A percentile compares a stretch with the other conserved stretches of the same genome.
Evolutionary conservation across 495 filamentous ascomycete genomes (phyloP).

Genomic region (Rhizodiscina lignyota): DNA sequence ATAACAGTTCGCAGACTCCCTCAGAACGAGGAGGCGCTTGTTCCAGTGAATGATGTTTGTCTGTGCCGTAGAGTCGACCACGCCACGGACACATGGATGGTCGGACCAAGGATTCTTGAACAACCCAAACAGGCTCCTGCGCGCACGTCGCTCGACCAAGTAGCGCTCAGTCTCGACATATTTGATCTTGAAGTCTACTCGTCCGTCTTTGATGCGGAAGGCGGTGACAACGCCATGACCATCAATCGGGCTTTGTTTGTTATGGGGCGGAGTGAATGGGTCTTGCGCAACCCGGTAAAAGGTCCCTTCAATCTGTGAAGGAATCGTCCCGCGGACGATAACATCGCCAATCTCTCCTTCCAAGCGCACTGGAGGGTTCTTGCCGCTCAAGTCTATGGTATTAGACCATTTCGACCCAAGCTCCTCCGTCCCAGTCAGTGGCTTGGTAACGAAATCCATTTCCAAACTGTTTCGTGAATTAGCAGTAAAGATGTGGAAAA

Average conservation of each 20-base stretch:
- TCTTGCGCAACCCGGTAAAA: slow-evolving; percentile 20
- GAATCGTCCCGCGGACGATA: slow-evolving; percentile 13
- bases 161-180: slow-evolving; percentile 38
- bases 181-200: slow-evolving; percentile 25
- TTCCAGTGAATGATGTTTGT: slow-evolving; percentile 39
- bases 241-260: no score
- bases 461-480: no score
- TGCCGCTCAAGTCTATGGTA: not conserved
- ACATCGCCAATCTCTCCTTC: slow-evolving; percentile 8
- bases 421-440: no score
- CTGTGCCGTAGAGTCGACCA: slow-evolving; percentile 33
- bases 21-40: slow-evolving; percentile 33
- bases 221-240: slow-evolving; percentile 17
- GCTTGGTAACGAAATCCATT: no score
- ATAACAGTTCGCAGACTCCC: slow-evolving; percentile 38
- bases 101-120: slow-evolving; percentile 42
- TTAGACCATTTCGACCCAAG: no score
- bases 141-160: slow-evolving; percentile 22
- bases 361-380: slow-evolving; percentile 3
- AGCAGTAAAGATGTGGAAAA: no score
- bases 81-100: slow-evolving; percentile 26
- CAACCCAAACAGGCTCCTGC: slow-evolving; percentile 24
- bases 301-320: slow-evolving; percentile 19
- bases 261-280: slow-evolving; percentile 13
- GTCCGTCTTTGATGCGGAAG: slow-evolving; percentile 4